phyloP scores from a whole-genome alignment of 129 eudicot species.

The Helichrysum umbraculigerum region DNA sequence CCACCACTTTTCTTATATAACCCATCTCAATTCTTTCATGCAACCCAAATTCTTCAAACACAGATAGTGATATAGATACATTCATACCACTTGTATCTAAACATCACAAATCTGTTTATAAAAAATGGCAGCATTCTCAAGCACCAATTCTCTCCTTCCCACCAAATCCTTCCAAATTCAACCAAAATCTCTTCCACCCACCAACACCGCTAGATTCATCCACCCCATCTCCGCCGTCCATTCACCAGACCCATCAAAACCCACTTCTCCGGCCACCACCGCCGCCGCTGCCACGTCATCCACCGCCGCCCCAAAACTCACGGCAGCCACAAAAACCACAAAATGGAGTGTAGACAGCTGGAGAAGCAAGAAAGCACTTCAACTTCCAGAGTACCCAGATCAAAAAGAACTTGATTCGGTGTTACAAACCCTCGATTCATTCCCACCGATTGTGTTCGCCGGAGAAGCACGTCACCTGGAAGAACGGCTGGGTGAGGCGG shows the following conservation, averaged over 20 bases:
- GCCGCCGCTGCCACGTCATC: conserved; percentile 39
- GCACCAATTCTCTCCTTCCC: conserved; percentile 41
- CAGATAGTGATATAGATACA: neutral
- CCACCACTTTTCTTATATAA: neutral
- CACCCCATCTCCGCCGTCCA: conserved; percentile 72
- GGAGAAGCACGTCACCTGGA: conserved; percentile 85
- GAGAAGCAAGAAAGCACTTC: conserved; percentile 84
- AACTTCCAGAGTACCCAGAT: conserved; percentile 82
- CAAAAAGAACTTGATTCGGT: conserved; percentile 67
- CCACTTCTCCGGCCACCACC: conserved; percentile 35
- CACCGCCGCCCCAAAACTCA: conserved; percentile 34
- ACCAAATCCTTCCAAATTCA: conserved; percentile 37
- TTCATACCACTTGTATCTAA: neutral
- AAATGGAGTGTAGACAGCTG: conserved; percentile 76
- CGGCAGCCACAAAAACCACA: conserved; percentile 31
- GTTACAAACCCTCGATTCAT: conserved; percentile 64
- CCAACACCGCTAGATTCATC: conserved; percentile 38
- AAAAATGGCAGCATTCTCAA: neutral
- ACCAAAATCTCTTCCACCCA: conserved; percentile 37
- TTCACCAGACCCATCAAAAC: conserved; percentile 54
- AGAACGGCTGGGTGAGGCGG: conserved; percentile 82
- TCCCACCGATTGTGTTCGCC: conserved; percentile 96
- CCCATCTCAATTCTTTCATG: neutral
- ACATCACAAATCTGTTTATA: neutral
- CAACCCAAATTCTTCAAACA: neutral